Percentiles rank a stretch among this genome's conserved stretches.
phyloP scores from a whole-genome alignment of 345 rosid species.

The Cardamine chenopodiifolia region DNA sequence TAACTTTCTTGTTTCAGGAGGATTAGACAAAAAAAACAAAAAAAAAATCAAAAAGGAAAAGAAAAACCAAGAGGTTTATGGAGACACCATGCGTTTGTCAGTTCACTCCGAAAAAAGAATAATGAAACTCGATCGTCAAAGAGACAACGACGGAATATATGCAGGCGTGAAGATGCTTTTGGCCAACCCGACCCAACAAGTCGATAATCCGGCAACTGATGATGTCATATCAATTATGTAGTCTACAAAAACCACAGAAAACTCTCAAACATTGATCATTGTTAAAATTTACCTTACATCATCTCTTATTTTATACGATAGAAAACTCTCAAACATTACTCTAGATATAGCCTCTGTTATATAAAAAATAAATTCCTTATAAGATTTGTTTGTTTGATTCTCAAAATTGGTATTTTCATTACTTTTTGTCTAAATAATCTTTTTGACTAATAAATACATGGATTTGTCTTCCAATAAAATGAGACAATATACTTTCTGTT shows the following conservation, averaged over 20 bases:
- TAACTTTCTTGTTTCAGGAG: neutral
- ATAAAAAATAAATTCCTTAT: too few species aligned
- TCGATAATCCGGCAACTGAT: neutral
- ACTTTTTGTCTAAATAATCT: neutral
- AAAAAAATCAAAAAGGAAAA: neutral
- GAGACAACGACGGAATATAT: neutral
- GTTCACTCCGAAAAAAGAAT: neutral
- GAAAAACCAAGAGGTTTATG: neutral
- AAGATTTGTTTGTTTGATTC: neutral
- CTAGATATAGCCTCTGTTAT: neutral
- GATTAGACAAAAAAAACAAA: neutral
- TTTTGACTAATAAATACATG: neutral
- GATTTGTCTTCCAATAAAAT: neutral
- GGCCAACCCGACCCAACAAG: neutral
- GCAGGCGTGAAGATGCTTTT: neutral
- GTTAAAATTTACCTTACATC: neutral
- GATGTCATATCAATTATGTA: neutral
- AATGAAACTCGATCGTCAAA: neutral
- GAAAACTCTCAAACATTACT: neutral
- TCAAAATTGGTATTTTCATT: neutral
- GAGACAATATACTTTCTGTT: too few species aligned
- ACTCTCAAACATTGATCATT: neutral
- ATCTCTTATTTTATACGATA: too few species aligned
- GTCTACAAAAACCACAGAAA: neutral
- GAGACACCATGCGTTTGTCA: slow-evolving; percentile 5